Percentiles rank a stretch among this genome's conserved stretches.
These are phyloP conservation scores for Termitomyces sp. DNA, from an alignment of 768 basidiomycete species.

Conservation along the genomic window DNA sequence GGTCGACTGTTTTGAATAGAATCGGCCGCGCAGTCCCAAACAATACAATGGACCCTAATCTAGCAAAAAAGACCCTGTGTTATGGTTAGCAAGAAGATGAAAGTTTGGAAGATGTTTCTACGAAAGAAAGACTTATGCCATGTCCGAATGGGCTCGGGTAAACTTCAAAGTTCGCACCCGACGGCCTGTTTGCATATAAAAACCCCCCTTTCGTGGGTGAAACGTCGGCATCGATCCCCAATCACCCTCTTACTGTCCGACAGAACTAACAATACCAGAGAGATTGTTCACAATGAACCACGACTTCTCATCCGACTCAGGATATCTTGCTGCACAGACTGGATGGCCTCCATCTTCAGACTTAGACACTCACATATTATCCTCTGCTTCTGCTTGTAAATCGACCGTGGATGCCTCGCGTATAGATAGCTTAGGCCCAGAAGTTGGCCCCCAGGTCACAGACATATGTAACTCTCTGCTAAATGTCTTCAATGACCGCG, in stretches of 20 bases:
- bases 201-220: background rate
- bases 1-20: too few relatives aligned
- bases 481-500: too few relatives aligned
- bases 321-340: background rate
- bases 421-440: background rate
- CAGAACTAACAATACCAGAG: background rate
- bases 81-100: background rate
- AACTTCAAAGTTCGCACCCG: background rate
- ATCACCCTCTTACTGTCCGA: background rate
- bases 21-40: too few relatives aligned
- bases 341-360: background rate
- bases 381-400: background rate
- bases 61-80: background rate
- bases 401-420: background rate
- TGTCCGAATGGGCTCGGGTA: too few relatives aligned
- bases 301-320: background rate
- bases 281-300: too few relatives aligned
- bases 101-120: background rate
- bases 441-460: background rate
- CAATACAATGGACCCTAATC: background rate
- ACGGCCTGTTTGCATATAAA: background rate
- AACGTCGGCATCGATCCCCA: too few relatives aligned
- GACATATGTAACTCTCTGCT: background rate
- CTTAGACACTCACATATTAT: background rate
- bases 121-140: too few relatives aligned